phyloP scores from a whole-genome alignment of 352 stramenopile genomes.

The Phytophthora kernoviae region DNA sequence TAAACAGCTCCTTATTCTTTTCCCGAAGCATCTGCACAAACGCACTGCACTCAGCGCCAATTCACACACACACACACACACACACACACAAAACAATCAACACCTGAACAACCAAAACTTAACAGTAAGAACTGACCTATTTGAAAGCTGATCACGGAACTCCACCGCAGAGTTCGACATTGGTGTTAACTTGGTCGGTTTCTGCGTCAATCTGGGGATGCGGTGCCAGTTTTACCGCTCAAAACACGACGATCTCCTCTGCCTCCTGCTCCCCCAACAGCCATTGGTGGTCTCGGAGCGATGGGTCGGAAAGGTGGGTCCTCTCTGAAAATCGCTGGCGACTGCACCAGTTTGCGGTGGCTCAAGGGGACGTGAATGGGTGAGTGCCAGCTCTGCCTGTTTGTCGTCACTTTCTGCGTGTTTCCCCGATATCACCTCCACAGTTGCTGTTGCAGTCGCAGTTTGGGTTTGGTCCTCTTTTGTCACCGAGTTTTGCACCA shows the following conservation, averaged over 20 bases:
- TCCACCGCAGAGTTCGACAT: slow-evolving; percentile 8
- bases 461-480: slow-evolving; percentile 29
- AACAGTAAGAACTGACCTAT: slow-evolving; percentile 20
- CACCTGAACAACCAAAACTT: not conserved
- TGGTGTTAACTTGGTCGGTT: slow-evolving; percentile 22
- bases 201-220: slow-evolving; percentile 2
- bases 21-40: slow-evolving; percentile 41
- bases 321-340: slow-evolving; percentile 48
- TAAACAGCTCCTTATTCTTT: slow-evolving; percentile 42
- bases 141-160: slow-evolving; percentile 16
- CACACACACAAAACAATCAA: no score
- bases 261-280: not conserved
- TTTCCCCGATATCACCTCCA: not conserved
- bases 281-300: slow-evolving; percentile 9
- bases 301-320: slow-evolving; percentile 47
- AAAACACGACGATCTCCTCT: not conserved
- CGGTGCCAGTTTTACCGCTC: slow-evolving; percentile 8
- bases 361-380: slow-evolving; percentile 60
- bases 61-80: slow-evolving; percentile 3
- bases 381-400: slow-evolving; percentile 62
- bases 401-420: not conserved
- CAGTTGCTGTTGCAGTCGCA: slow-evolving; percentile 10
- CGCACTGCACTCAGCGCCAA: slow-evolving; percentile 14
- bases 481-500: slow-evolving; percentile 35
- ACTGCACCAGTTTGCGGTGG: slow-evolving; percentile 67